Percentiles rank a stretch among this genome's conserved stretches.
Evolutionary conservation across 495 filamentous ascomycete genomes (phyloP).

Genomic region (Penicillium paradoxum): DNA sequence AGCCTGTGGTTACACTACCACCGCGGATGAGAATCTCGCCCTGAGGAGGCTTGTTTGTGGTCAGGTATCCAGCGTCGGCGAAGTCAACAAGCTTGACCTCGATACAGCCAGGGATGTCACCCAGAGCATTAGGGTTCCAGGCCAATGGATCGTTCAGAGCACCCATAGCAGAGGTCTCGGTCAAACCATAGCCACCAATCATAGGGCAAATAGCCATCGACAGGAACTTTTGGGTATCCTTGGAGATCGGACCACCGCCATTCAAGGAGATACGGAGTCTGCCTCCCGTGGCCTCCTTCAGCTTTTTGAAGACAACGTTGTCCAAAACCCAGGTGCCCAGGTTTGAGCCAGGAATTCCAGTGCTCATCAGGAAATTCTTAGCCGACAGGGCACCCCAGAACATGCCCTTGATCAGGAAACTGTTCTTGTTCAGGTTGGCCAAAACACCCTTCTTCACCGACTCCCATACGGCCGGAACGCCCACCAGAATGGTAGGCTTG

Average conservation of each 20-base stretch:
- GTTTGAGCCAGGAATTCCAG: constrained; percentile 65
- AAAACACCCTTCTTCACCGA: constrained; percentile 97
- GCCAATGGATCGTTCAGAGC: constrained; percentile 82
- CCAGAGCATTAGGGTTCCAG: constrained; percentile 80
- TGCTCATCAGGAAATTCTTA: constrained; percentile 73
- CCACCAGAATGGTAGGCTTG: constrained; percentile 84
- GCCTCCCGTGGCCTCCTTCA: constrained; percentile 86
- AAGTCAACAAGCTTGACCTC: constrained; percentile 97
- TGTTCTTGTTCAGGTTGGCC: constrained; percentile 73
- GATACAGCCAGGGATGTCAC: constrained; percentile 72
- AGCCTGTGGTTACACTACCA: constrained; percentile 62
- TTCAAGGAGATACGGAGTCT: constrained; percentile 77
- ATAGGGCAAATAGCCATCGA: constrained; percentile 85
- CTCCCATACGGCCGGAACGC: constrained; percentile 97
- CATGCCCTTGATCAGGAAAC: constrained; percentile 67
- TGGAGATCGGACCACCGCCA: constrained; percentile 80
- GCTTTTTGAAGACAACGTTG: constrained; percentile 79
- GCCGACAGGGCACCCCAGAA: constrained; percentile 90
- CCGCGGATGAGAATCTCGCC: constrained; percentile 94
- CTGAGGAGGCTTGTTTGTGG: constrained; percentile 85
- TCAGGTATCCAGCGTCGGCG: constrained; percentile 83
- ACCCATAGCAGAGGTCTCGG: constrained; percentile 93
- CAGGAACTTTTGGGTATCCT: constrained; percentile 82
- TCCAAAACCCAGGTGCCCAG: constrained; percentile 65
- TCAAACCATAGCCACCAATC: constrained; percentile 93